Conservation (phyloP, 2,329 filamentous ascomycete genomes). For the Calcarisporium arbuscula region DNA sequence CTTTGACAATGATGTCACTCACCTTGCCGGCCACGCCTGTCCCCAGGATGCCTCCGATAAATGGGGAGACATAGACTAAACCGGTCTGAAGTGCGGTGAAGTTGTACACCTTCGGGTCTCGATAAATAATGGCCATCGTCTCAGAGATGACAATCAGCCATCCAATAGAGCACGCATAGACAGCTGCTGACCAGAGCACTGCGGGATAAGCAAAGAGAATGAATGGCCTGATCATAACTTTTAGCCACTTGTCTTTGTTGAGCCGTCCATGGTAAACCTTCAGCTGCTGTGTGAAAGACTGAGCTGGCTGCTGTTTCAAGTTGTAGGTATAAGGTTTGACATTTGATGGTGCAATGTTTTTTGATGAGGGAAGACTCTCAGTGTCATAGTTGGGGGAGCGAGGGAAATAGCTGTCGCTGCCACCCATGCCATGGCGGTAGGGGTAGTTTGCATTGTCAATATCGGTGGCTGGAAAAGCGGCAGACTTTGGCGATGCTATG, state of each 20-base stretch:
- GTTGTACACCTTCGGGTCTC: constrained; percentile 62
- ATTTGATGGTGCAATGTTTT: constrained; percentile 25
- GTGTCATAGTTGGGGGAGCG: constrained; percentile 30
- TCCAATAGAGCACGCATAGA: constrained; percentile 83
- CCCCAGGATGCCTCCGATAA: constrained; percentile 82
- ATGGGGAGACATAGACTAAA: constrained; percentile 83
- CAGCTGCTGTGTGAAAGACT: constrained; percentile 69
- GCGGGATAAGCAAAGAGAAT: constrained; percentile 82
- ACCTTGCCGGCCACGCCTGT: constrained; percentile 85
- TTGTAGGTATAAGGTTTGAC: constrained; percentile 60
- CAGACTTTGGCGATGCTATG: no score
- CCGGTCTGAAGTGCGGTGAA: constrained; percentile 78
- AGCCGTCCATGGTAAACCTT: constrained; percentile 74
- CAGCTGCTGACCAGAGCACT: constrained; percentile 78
- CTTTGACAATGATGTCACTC: constrained; percentile 76
- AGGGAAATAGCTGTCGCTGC: constrained; percentile 18
- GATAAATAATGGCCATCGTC: constrained; percentile 74
- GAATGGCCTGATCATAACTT: constrained; percentile 72
- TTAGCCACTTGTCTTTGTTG: constrained; percentile 70
- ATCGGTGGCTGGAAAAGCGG: no score
- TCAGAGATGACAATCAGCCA: constrained; percentile 96
- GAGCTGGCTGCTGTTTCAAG: constrained; percentile 59
- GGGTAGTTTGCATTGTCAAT: constrained; percentile 3
- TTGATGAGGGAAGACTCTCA: constrained; percentile 34
- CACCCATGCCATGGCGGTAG: constrained; percentile 5